Base-by-base conservation (phyloP, 2,329 filamentous ascomycete genomes). In the Curvularia eragrostidis region DNA sequence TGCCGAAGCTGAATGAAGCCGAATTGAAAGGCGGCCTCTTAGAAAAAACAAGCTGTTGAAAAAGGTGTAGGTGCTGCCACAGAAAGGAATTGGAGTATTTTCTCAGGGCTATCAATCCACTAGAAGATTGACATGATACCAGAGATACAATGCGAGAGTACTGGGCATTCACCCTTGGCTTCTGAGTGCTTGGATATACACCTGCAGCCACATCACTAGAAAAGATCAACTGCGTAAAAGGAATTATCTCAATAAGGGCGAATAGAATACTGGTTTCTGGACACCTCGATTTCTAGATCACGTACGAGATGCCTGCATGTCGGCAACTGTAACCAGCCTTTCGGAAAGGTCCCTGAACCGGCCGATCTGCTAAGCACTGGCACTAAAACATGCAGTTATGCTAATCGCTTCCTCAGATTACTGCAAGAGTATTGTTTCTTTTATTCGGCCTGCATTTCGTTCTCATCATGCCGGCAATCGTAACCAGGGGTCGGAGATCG, bases 391-490 rank as follows among this genome's bases (percentile, higher is more conserved):
- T 12, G 13, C 6, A 8, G 21, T 24, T 43, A 13, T 15, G n/a
- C 23, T 13, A 43, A 26, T 23, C 23, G 19, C 41, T 43, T 15
- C 41, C 15, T 24, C n/a, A 4, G 13, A 43, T 23, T 24, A 24
- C 24, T 26, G 41, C 15, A 24, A 24, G 18, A 24, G 6, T 15
- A 8, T 15, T 18, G 23, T 26, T 36, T 36, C 34, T 36, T 43
- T 43, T 43, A 5, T 15, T 7, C 3, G 26, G 21, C 41, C 7
- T 43, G 41, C 41, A 72, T 32, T 48, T 69, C 5, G 62, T 70
- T 23, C 59, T 70, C 52, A 65, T 68, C 36, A 62, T 60, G 19
- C 69, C 41, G 23, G 41, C 13, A 43, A 43, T 8, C 34, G n/a
- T 5, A 5, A 8, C 15, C 8, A 18, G 15, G 34, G 58, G n/a